These are phyloP conservation scores for Phyllosticta capitalensis DNA, from an alignment of 2,329 filamentous ascomycete genomes.

Conservation along the genomic window DNA sequence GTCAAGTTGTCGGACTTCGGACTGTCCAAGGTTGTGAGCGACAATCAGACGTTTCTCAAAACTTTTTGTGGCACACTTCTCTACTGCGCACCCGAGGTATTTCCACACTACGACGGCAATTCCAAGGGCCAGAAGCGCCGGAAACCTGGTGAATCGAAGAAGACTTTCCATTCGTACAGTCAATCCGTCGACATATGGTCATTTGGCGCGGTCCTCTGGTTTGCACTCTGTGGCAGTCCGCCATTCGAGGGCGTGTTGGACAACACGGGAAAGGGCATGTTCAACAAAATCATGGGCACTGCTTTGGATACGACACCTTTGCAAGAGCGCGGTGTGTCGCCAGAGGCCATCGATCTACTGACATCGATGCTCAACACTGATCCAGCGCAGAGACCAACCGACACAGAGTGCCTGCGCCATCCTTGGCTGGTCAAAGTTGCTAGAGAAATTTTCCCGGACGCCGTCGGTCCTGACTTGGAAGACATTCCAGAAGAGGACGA, in stretches of 20 bases:
- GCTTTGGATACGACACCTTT: constrained; percentile 59
- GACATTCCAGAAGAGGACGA: constrained; percentile 47
- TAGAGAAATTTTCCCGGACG: constrained; percentile 30
- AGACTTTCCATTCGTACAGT: constrained; percentile 59
- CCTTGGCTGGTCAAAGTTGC: constrained; percentile 54
- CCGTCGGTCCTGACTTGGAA: constrained; percentile 23
- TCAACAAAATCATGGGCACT: constrained; percentile 77
- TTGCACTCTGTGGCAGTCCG: constrained; percentile 65
- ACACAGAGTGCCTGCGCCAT: constrained; percentile 59
- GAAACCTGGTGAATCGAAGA: constrained; percentile 26
- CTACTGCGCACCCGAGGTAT: constrained; percentile 95
- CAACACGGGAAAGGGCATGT: constrained; percentile 66
- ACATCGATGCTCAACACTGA: constrained; percentile 71
- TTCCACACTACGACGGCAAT: constrained; percentile 66
- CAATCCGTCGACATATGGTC: constrained; percentile 97
- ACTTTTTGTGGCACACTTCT: constrained; percentile 94
- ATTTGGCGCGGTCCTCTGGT: constrained; percentile 84
- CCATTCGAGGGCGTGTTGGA: constrained; percentile 74
- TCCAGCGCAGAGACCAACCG: constrained; percentile 65
- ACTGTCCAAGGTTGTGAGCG: constrained; percentile 85
- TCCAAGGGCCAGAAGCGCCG: constrained; percentile 55
- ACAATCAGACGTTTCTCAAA: constrained; percentile 82
- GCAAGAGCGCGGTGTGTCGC: constrained; percentile 48
- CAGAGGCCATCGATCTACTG: constrained; percentile 63
- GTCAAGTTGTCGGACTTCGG: constrained; percentile 97